Conservation (phyloP, 1,284 basidiomycete genomes). For the Polyporus tsugae region DNA sequence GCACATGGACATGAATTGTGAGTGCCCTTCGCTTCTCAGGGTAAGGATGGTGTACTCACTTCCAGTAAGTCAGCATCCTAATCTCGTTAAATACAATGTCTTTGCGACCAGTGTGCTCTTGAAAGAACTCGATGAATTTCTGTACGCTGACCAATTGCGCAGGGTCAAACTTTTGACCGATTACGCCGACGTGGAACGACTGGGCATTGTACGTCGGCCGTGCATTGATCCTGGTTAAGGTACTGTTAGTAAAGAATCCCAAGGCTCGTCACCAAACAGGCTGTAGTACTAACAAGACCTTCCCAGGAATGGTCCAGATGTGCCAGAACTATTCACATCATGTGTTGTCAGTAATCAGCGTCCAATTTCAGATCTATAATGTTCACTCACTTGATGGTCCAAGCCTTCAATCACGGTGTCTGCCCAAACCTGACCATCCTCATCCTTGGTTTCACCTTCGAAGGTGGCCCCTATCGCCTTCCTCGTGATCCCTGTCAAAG, state of each 20-base stretch:
- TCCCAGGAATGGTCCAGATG: conserved; percentile 37
- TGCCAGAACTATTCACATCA: conserved; percentile 40
- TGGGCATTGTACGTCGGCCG: conserved; percentile 8
- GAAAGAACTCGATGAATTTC: conserved; percentile 23
- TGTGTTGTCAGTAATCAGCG: background rate
- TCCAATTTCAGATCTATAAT: background rate
- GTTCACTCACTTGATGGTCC: conserved; percentile 31
- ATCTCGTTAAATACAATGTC: conserved; percentile 23
- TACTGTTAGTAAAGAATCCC: background rate
- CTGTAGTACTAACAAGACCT: conserved; percentile 27
- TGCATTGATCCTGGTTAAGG: conserved; percentile 14
- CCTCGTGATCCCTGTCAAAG: conserved; percentile 37
- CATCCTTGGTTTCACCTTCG: conserved; percentile 44
- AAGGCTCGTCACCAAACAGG: background rate
- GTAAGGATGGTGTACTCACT: conserved; percentile 24
- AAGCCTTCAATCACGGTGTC: conserved; percentile 43
- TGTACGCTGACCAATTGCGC: conserved; percentile 10
- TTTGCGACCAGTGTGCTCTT: conserved; percentile 17
- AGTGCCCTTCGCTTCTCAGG: too few species aligned
- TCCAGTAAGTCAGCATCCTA: conserved; percentile 21
- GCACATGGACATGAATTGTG: too few species aligned
- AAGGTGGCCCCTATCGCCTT: conserved; percentile 43
- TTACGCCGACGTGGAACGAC: conserved; percentile 23
- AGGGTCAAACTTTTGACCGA: conserved; percentile 25
- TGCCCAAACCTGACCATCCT: conserved; percentile 41